Evolutionary conservation across 2,329 filamentous ascomycete genomes (phyloP), one percentile per base, ranked within the genome.

Genomic region (Zalaria sp.): DNA sequence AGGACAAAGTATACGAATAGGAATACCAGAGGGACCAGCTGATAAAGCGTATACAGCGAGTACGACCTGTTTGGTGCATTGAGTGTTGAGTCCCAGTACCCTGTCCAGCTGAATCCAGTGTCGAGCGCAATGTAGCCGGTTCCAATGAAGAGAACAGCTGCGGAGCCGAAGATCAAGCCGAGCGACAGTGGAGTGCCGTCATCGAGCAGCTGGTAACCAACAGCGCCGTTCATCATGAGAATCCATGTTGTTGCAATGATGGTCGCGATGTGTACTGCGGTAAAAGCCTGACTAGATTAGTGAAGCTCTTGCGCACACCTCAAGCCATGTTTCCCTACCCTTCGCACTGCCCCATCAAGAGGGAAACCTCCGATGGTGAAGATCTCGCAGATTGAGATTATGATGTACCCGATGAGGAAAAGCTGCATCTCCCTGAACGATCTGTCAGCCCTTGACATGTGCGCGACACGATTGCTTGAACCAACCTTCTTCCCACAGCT

Each of bases 81-180:
- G 4, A 52, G 38, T 37, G 77, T 82, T 28, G 65, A 63, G 47
- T 81, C 62, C 69, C 86, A 98, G 58, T 79, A 80, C 37, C 74
- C 74, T 1, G 89, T 94, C 79, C 84, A 96, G 49, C 70, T 67
- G 58, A 86, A 88, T 10, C 83, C 89, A 1, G 89, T 96, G 59
- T 98, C 91, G 47, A 98, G 79, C 8, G 87, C 83, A 56, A 98
- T 93, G 61, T 95, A 98, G 29, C 88, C 89, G 1, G 88, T 93
- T 43, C 91, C 91, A 47, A 96, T 69, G 54, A 96, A 83, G 42
- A 96, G 67, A 9, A 76, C 66, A 7, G 69, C 62, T 0, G 82
- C 80, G 9, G 89, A 95, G 35, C 66, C 66, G 39, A 80, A 47
- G 41, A 93, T 77, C 3, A 96, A 71, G 4, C 75, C 81, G 9